A percentile compares a stretch with the other conserved stretches of the same genome.
phyloP scores from a whole-genome alignment of 352 stramenopile genomes.

The Phytophthora citrophthora region DNA sequence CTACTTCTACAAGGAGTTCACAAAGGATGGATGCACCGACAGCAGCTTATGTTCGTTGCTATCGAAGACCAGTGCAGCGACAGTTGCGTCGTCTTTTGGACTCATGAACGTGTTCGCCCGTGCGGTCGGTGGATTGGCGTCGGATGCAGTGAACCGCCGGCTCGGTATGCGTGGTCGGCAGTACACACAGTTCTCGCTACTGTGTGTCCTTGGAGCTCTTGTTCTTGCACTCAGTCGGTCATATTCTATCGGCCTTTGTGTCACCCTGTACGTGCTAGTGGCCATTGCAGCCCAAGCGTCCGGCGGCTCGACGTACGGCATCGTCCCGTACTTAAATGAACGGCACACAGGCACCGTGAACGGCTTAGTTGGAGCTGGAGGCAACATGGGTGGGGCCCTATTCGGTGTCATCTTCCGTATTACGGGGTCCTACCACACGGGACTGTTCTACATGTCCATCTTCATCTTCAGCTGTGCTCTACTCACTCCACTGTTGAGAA shows the following conservation, averaged over 20 bases:
- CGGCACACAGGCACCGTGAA: constrained; percentile 62
- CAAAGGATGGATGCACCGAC: constrained; percentile 52
- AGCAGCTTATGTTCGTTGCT: constrained; percentile 43
- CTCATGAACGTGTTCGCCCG: constrained; percentile 95
- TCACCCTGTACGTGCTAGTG: constrained; percentile 91
- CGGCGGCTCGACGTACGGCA: constrained; percentile 65
- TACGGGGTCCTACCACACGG: constrained; percentile 36
- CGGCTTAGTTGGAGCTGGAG: constrained; percentile 63
- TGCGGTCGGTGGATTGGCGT: constrained; percentile 84
- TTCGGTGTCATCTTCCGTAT: constrained; percentile 71
- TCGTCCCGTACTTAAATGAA: constrained; percentile 75
- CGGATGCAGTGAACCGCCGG: constrained; percentile 80
- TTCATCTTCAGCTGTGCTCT: constrained; percentile 62
- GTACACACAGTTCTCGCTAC: constrained; percentile 74
- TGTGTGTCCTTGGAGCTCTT: constrained; percentile 78
- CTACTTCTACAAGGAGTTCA: constrained; percentile 93
- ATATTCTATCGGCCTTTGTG: constrained; percentile 64
- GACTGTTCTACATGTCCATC: constrained; percentile 58
- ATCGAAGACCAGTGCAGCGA: constrained; percentile 70
- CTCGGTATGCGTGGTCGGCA: constrained; percentile 91
- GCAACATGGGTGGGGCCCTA: constrained; percentile 70
- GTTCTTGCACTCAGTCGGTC: constrained; percentile 89
- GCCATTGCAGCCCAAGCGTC: constrained; percentile 89
- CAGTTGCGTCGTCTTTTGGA: constrained; percentile 92
- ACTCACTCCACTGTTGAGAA: constrained; percentile 35